Base-by-base conservation (phyloP, 176 grass and related monocot genomes). In the Aegilops speltoides region DNA sequence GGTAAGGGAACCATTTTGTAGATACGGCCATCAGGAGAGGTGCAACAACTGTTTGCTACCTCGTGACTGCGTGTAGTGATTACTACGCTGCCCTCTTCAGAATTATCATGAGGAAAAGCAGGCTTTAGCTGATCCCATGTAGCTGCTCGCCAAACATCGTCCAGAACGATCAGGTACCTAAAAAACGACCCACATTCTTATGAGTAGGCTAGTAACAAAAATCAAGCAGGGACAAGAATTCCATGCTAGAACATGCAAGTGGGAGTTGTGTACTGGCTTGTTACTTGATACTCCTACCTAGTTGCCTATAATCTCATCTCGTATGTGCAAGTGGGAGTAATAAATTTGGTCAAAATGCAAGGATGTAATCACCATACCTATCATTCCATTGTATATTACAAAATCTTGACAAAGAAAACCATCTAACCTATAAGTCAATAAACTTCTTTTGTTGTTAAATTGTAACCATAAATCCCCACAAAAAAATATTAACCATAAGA, bases 161-260 rank as follows among this genome's bases (percentile, higher is more conserved):
- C 83, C 10, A 90, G 45, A 73, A 90, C 34, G 26, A 83, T 73
- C 32, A 83, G 40, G n/a, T 83, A 73, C 68, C 81, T 73, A 31
- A 41, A 37, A 83, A 83, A 20, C 10, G 0, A 64, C 24, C 28
- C 10, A 2, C 1, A 61, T 61, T 59, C 31, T n/a, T 59, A 59
- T 57, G 54, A 57, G 54, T 57, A 57, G 19, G 19, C 56, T 59
- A 6, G 19, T 59, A 59, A 59, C 0, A 15, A 19, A 36, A 19
- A 78, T 61, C 17, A 0, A 60, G 0, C 6, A 20, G 46, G 45
- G 28, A 4, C 8, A 22, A 4, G 48, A 8, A 56, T 19, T 7
- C 26, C 10, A 29, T 66, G 64, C 12, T 66, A 66, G 12, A 13
- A 14, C 25, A 66, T 64, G 23, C 61, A 64, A 17, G 12, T 66